Evolutionary conservation across 2,329 filamentous ascomycete species (phyloP).

Genomic region (Kalaharituber pfeilii): DNA sequence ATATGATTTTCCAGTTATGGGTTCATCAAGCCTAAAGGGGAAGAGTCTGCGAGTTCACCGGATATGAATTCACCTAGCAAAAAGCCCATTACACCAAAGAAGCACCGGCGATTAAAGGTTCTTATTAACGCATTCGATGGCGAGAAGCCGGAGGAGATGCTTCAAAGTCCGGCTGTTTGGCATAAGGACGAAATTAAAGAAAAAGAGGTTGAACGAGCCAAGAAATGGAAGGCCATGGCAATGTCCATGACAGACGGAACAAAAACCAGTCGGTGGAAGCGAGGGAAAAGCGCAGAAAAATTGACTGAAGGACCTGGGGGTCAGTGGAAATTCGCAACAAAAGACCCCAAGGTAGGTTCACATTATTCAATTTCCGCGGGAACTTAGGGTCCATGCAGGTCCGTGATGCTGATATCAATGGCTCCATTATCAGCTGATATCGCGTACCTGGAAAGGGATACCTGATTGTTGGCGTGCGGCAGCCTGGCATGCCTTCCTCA

Average conservation of each 20-base stretch:
- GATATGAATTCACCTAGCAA: slow-evolving; percentile 31
- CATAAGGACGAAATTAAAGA: slow-evolving; percentile 40
- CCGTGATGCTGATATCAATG: neutral
- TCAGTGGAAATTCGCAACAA: slow-evolving; percentile 27
- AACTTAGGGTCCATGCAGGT: too few relatives aligned
- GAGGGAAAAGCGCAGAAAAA: slow-evolving; percentile 29
- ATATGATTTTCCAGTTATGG: slow-evolving; percentile 35
- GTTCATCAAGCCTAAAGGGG: slow-evolving; percentile 38
- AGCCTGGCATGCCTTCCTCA: slow-evolving; percentile 88
- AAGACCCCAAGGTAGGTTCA: slow-evolving; percentile 38
- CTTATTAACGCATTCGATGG: slow-evolving; percentile 27
- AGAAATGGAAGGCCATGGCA: slow-evolving; percentile 55
- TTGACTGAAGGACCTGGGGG: slow-evolving; percentile 36
- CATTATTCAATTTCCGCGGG: neutral
- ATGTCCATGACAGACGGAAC: slow-evolving; percentile 24
- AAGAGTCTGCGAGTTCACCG: slow-evolving; percentile 21
- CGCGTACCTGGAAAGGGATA: slow-evolving; percentile 94
- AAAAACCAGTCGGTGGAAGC: slow-evolving; percentile 20
- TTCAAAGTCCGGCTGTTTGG: slow-evolving; percentile 39
- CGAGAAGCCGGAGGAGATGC: slow-evolving; percentile 41
- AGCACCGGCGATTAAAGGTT: slow-evolving; percentile 19
- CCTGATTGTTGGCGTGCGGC: slow-evolving; percentile 86
- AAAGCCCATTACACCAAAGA: slow-evolving; percentile 32
- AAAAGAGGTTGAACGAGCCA: slow-evolving; percentile 45
- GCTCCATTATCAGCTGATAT: slow-evolving; percentile 43